These are phyloP conservation scores for Kwoniella sp. DNA, from an alignment of 768 basidiomycete species.

Conservation along the genomic window DNA sequence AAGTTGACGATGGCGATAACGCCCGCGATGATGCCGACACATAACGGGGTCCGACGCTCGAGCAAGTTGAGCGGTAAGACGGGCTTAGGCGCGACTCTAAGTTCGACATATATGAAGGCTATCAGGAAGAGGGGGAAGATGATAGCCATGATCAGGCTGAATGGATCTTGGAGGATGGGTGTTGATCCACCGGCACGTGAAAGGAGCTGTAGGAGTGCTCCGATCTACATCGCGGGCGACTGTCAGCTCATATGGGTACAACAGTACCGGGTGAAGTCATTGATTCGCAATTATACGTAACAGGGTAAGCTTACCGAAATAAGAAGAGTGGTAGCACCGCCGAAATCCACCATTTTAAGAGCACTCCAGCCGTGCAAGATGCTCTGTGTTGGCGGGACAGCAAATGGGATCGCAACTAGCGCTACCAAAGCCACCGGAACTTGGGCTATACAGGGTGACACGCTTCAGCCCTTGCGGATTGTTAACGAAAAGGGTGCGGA, in stretches of 20 bases:
- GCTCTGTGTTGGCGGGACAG: neutral
- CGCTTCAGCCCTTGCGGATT: too few species aligned
- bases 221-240: conserved; percentile 9
- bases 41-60: conserved; percentile 13
- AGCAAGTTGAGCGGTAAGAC: conserved; percentile 21
- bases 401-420: conserved; percentile 7
- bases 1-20: conserved; percentile 26
- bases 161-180: conserved; percentile 11
- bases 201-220: conserved; percentile 20
- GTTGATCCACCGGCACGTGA: neutral
- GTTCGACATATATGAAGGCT: conserved; percentile 24
- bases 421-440: conserved; percentile 18
- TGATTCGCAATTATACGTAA: too few species aligned
- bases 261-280: too few species aligned
- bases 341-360: conserved; percentile 22
- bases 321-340: conserved; percentile 18
- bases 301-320: conserved; percentile 15
- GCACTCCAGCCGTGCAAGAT: neutral
- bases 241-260: neutral
- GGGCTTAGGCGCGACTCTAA: conserved; percentile 21
- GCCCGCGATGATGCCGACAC: conserved; percentile 25
- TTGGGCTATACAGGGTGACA: conserved; percentile 11
- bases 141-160: conserved; percentile 8
- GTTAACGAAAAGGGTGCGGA: too few species aligned
- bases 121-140: conserved; percentile 12